These are phyloP conservation scores for Zymoseptoria passerinii DNA, from an alignment of 2,329 filamentous ascomycete species.

Conservation along the genomic window DNA sequence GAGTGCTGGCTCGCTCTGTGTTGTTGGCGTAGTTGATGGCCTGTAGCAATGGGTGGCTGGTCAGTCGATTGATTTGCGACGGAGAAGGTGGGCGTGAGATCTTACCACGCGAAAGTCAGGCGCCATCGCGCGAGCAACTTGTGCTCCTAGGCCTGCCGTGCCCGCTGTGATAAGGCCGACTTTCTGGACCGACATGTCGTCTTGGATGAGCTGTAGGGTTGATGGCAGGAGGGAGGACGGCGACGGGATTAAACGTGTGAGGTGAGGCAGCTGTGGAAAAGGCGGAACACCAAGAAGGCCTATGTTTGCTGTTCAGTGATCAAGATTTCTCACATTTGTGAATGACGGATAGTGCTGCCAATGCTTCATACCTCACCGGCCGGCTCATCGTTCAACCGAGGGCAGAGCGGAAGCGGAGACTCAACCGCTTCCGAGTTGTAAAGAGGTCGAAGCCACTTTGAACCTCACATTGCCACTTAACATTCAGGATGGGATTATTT, in stretches of 20 bases:
- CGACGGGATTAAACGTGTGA: no score
- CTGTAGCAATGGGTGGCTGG: constrained; percentile 16
- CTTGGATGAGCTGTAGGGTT: background rate
- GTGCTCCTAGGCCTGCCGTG: constrained; percentile 42
- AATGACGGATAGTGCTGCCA: background rate
- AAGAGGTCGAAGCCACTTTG: background rate
- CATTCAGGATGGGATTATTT: background rate
- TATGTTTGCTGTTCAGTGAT: background rate
- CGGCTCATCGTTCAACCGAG: background rate
- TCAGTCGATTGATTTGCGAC: background rate
- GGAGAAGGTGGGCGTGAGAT: background rate
- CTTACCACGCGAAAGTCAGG: constrained; percentile 40
- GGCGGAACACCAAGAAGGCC: no score
- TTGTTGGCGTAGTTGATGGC: constrained; percentile 44
- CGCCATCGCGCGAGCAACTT: constrained; percentile 39
- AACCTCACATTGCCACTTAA: background rate
- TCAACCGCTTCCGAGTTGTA: background rate
- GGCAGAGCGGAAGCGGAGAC: background rate
- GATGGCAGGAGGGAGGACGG: background rate
- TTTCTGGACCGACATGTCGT: constrained; percentile 26
- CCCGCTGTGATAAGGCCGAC: constrained; percentile 43
- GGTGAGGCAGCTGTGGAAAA: no score
- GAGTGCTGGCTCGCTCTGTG: constrained; percentile 31
- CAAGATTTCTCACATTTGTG: background rate
- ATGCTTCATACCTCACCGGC: background rate